These are phyloP conservation scores for Colletotrichum aenigma DNA, from an alignment of 2,329 filamentous ascomycete genomes.

Conservation along the genomic window DNA sequence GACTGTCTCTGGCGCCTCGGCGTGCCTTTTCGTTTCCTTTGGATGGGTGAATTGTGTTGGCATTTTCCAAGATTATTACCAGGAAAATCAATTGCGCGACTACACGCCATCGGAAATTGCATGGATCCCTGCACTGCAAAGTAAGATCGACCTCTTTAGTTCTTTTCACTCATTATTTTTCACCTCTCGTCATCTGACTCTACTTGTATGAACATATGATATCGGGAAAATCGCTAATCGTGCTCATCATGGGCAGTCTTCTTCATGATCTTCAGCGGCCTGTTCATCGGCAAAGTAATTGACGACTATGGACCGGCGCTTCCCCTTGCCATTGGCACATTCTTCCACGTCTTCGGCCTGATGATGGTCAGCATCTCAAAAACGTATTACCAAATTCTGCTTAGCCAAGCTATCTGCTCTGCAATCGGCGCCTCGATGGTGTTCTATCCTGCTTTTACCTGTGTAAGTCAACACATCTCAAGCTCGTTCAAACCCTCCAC, in stretches of 20 bases:
- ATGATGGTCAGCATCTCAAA: constrained; percentile 62
- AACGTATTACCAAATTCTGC: constrained; percentile 42
- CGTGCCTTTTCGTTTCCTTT: background rate
- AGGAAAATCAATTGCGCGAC: constrained; percentile 46
- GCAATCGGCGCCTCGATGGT: constrained; percentile 37
- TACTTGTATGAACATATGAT: fast-evolving
- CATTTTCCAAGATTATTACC: constrained; percentile 63
- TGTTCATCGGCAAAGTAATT: constrained; percentile 63
- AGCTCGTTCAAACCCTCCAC: background rate
- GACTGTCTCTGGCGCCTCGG: background rate
- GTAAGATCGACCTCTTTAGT: background rate
- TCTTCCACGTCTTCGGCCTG: constrained; percentile 62
- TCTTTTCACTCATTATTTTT: fast-evolving
- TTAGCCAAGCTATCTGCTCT: constrained; percentile 40
- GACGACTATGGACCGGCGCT: constrained; percentile 66
- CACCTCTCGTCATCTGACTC: background rate
- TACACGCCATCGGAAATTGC: constrained; percentile 58
- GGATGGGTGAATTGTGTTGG: constrained; percentile 40
- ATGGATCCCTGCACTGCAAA: constrained; percentile 50
- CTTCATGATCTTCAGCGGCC: constrained; percentile 41
- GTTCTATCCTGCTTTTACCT: constrained; percentile 25
- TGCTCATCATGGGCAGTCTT: background rate
- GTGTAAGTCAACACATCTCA: background rate
- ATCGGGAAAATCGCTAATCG: background rate
- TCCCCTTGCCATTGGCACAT: constrained; percentile 54